Percentiles rank a stretch among this genome's conserved stretches.
Conservation (phyloP, 2,329 filamentous ascomycete species). For the Ceratocystiopsis minuta region DNA sequence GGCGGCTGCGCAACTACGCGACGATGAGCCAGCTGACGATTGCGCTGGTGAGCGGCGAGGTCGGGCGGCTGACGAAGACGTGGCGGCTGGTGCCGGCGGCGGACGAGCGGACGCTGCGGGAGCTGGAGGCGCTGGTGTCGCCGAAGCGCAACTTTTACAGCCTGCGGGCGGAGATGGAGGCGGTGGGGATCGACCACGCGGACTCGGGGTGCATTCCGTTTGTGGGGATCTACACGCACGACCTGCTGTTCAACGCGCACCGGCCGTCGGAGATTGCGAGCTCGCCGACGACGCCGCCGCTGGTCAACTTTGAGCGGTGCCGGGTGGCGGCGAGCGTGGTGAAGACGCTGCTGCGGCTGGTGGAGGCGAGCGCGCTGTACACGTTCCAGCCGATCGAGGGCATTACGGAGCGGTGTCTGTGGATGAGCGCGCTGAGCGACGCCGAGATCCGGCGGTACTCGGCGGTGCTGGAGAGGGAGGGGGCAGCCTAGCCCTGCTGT, state of each 20-base stretch:
- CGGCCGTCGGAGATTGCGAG: constrained; percentile 57
- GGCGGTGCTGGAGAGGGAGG: constrained; percentile 25
- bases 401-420: constrained; percentile 64
- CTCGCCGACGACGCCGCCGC: constrained; percentile 44
- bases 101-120: constrained; percentile 47
- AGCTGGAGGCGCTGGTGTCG: constrained; percentile 56
- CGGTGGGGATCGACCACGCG: constrained; percentile 27
- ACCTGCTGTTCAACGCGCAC: constrained; percentile 66
- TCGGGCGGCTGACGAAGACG: constrained; percentile 48
- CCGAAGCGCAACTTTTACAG: constrained; percentile 63
- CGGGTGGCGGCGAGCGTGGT: constrained; percentile 59
- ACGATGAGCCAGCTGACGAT: constrained; percentile 69
- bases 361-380: constrained; percentile 63
- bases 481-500: background rate
- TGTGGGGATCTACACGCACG: constrained; percentile 68
- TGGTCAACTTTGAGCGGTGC: constrained; percentile 72
- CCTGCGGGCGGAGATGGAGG: constrained; percentile 65
- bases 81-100: constrained; percentile 51
- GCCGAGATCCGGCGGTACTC: constrained; percentile 49
- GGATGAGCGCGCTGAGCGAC: constrained; percentile 61
- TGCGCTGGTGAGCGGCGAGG: constrained; percentile 55
- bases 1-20: constrained; percentile 63
- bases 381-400: constrained; percentile 57
- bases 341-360: constrained; percentile 60
- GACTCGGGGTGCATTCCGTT: constrained; percentile 68